Conservation (phyloP, 495 filamentous ascomycete genomes). For the Penicillium lagena region DNA sequence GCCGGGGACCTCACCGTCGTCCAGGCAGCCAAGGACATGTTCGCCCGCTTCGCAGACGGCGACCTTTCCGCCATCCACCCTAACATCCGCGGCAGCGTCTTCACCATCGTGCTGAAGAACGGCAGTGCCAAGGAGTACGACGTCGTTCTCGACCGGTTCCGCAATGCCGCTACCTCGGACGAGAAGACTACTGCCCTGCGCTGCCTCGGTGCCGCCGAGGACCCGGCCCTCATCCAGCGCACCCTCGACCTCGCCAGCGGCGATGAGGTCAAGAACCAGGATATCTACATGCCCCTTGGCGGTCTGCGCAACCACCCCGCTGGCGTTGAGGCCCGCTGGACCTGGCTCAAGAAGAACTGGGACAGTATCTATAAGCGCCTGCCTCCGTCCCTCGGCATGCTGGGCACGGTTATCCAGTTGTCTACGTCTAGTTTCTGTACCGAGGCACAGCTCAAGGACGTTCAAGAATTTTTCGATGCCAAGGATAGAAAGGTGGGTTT, state of each 20-base stretch:
- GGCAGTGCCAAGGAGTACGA: constrained; percentile 63
- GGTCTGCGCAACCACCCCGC: constrained; percentile 71
- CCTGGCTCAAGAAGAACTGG: constrained; percentile 85
- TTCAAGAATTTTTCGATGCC: constrained; percentile 72
- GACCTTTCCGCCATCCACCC: constrained; percentile 58
- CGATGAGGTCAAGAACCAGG: constrained; percentile 88
- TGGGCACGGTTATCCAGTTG: constrained; percentile 78
- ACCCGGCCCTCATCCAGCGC: constrained; percentile 71
- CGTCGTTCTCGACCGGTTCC: constrained; percentile 72
- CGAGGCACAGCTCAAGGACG: constrained; percentile 63
- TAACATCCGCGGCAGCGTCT: constrained; percentile 59
- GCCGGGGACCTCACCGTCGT: constrained; percentile 53
- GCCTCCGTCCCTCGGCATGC: constrained; percentile 76
- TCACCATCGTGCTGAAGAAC: constrained; percentile 54
- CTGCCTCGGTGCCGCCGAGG: constrained; percentile 70
- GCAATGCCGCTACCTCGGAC: constrained; percentile 77
- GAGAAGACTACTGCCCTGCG: constrained; percentile 95
- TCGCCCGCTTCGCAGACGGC: constrained; percentile 52
- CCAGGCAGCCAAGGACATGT: constrained; percentile 58
- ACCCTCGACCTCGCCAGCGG: constrained; percentile 70
- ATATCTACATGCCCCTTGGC: constrained; percentile 82
- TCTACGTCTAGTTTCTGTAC: constrained; percentile 77
- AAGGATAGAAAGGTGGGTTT: constrained; percentile 69
- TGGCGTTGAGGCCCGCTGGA: constrained; percentile 76
- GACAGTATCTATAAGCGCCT: constrained; percentile 65